A percentile compares a stretch with the other conserved stretches of the same genome.
Conservation (phyloP, 352 stramenopile species). For the Phytophthora ohioensis region DNA sequence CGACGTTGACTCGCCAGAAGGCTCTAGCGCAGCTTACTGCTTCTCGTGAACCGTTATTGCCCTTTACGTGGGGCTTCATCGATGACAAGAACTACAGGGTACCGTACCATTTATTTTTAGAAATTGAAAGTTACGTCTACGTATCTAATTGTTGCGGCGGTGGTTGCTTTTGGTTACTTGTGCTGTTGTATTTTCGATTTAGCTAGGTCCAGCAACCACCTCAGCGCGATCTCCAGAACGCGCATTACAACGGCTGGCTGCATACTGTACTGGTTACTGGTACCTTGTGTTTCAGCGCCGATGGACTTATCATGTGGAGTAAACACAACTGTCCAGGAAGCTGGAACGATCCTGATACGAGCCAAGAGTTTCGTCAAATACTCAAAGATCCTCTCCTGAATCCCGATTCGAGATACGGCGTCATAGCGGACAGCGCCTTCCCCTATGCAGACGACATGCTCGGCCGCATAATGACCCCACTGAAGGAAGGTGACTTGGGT, state of each 20-base stretch:
- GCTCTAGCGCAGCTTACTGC: background rate
- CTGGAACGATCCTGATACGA: background rate
- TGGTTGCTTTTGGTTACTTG: too few relatives aligned
- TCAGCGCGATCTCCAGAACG: background rate
- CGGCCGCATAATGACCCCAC: background rate
- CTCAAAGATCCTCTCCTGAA: background rate
- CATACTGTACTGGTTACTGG: background rate
- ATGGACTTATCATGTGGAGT: background rate
- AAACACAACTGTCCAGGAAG: background rate
- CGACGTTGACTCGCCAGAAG: background rate
- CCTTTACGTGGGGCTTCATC: slow-evolving; percentile 22
- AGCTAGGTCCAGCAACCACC: background rate
- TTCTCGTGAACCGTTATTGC: slow-evolving; percentile 8
- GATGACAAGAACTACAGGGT: slow-evolving; percentile 23
- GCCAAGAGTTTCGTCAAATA: background rate
- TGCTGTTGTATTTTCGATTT: too few relatives aligned
- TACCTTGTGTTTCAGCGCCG: background rate
- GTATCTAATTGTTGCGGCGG: background rate
- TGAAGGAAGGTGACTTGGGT: background rate
- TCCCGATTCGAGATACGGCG: background rate
- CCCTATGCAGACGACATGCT: background rate
- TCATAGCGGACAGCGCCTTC: slow-evolving; percentile 8
- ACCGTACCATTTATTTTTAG: too few relatives aligned
- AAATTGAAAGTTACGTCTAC: background rate
- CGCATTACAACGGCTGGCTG: background rate